phyloP scores from a whole-genome alignment of 805 yeast genomes.

The Wickerhamiella alocasiicola region DNA sequence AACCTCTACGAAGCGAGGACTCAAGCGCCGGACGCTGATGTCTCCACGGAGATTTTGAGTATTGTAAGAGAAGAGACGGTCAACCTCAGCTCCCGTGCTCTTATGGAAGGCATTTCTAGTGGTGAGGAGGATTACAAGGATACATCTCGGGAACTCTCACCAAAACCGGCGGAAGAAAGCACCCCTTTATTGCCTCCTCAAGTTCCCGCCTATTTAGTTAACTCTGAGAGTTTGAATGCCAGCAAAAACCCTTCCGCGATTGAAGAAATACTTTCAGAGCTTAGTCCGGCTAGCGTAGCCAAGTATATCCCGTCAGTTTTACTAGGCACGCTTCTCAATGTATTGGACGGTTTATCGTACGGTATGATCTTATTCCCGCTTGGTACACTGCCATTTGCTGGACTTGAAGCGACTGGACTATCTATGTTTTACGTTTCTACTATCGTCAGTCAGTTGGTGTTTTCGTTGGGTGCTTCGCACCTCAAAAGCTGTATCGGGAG shows the following conservation, averaged over 20 bases:
- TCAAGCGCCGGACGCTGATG: conserved; percentile 2
- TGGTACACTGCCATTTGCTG: conserved; percentile 62
- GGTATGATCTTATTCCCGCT: conserved; percentile 97
- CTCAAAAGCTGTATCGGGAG: conserved; percentile 89
- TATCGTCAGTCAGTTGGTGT: conserved; percentile 77
- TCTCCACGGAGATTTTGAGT: conserved; percentile 14
- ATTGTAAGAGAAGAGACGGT: conserved; percentile 19
- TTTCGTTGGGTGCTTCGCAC: conserved; percentile 81
- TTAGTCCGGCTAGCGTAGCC: conserved; percentile 5
- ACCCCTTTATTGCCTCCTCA: conserved; percentile 7
- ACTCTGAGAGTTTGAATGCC: neutral
- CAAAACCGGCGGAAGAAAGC: neutral
- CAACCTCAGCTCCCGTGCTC: conserved; percentile 16
- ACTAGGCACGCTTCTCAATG: conserved; percentile 71
- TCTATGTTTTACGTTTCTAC: conserved; percentile 92
- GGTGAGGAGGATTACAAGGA: neutral
- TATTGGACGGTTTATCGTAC: conserved; percentile 85
- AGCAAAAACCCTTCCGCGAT: conserved; percentile 6
- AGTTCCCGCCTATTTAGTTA: too few species aligned
- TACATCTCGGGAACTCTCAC: neutral
- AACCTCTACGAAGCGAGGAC: conserved; percentile 10
- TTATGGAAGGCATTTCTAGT: conserved; percentile 14
- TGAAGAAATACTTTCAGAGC: neutral
- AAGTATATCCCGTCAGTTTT: conserved; percentile 64
- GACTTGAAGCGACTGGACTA: conserved; percentile 76